These are phyloP conservation scores for Aurifilum marmelostoma DNA, from an alignment of 2,329 filamentous ascomycete genomes.

Conservation along the genomic window DNA sequence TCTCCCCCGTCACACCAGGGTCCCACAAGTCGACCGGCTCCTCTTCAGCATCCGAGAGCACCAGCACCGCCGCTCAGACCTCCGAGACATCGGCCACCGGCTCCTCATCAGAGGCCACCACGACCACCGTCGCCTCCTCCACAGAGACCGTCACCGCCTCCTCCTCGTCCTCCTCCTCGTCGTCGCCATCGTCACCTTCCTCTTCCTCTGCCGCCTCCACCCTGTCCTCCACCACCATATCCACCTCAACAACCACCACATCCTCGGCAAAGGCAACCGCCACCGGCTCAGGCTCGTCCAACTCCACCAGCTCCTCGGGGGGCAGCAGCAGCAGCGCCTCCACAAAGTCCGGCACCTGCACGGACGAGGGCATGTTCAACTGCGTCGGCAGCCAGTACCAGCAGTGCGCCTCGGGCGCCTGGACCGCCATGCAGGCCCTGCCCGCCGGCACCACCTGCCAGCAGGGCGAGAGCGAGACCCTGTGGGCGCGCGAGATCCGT, in stretches of 20 bases:
- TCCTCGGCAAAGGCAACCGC: conserved; percentile 12
- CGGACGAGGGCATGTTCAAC: conserved; percentile 40
- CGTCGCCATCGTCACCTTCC: neutral
- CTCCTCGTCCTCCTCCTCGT: neutral
- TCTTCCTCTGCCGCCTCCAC: neutral
- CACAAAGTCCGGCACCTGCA: conserved; percentile 38
- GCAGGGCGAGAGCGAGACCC: conserved; percentile 30
- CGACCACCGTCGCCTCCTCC: conserved; percentile 1
- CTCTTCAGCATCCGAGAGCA: neutral
- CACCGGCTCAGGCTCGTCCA: conserved; percentile 17
- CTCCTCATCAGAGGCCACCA: neutral
- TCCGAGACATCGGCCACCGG: conserved; percentile 21
- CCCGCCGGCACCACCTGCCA: conserved; percentile 37
- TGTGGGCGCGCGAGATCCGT: conserved; percentile 23
- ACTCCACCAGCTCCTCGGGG: conserved; percentile 18
- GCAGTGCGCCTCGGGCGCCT: conserved; percentile 40
- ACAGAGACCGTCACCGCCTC: conserved; percentile 17
- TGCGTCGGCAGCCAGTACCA: conserved; percentile 40
- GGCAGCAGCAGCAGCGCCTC: conserved; percentile 12
- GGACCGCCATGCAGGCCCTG: conserved; percentile 37
- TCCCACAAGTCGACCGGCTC: neutral
- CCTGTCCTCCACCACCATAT: conserved; percentile 14
- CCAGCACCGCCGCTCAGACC: too few relatives aligned
- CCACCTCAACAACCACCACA: conserved; percentile 4
- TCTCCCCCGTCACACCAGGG: conserved; percentile 9